These are phyloP conservation scores for Leucocoprinus birnbaumii DNA, from an alignment of 768 basidiomycete species.

Conservation along the genomic window DNA sequence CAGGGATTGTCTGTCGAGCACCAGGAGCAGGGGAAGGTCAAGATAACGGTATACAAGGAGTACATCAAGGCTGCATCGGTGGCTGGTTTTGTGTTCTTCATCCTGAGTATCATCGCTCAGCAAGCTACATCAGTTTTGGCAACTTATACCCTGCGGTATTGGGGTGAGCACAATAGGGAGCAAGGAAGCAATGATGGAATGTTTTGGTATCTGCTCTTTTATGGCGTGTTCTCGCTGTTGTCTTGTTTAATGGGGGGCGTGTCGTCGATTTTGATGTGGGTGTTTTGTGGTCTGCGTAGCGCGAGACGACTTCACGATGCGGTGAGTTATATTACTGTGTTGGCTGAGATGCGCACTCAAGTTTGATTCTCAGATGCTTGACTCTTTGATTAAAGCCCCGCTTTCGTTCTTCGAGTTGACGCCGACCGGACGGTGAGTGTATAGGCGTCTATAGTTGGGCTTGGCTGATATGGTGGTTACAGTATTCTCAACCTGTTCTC, in stretches of 20 bases:
- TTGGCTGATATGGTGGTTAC: not conserved
- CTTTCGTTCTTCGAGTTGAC: slow-evolving; percentile 89
- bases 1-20: slow-evolving; percentile 65
- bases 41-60: slow-evolving; percentile 66
- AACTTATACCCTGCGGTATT: slow-evolving; percentile 69
- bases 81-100: slow-evolving; percentile 62
- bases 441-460: not conserved
- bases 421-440: slow-evolving; percentile 70
- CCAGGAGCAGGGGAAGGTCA: slow-evolving; percentile 79
- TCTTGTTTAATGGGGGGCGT: slow-evolving; percentile 51
- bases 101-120: slow-evolving; percentile 49
- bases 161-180: slow-evolving; percentile 77
- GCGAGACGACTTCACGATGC: slow-evolving; percentile 75
- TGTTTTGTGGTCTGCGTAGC: slow-evolving; percentile 73
- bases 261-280: slow-evolving; percentile 68
- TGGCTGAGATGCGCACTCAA: slow-evolving; percentile 1
- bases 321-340: slow-evolving; percentile 35
- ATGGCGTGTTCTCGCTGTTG: slow-evolving; percentile 65
- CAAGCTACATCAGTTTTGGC: slow-evolving; percentile 62
- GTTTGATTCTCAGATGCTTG: slow-evolving; percentile 55
- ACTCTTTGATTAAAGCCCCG: slow-evolving; percentile 78
- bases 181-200: slow-evolving; percentile 57
- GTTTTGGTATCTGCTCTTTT: slow-evolving; percentile 55
- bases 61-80: slow-evolving; percentile 83
- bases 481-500: slow-evolving; percentile 92